Evolutionary conservation across 257 asterid species (phyloP), one percentile per base, ranked within the genome.

Genomic region (Solanum medicagineum): DNA sequence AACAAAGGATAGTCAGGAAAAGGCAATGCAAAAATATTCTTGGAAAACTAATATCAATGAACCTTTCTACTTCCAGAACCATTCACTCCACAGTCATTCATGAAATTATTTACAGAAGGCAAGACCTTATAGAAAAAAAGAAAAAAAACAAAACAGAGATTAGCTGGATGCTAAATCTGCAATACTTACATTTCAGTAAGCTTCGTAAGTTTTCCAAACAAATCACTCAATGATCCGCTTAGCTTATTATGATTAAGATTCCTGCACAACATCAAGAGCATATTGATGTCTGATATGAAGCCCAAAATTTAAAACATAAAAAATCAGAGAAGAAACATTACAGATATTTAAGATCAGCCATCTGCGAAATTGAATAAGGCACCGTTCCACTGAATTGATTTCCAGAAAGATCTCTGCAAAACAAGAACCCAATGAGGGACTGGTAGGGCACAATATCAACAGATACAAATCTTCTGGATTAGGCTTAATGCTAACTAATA

Each of bases 341-440:
- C 93, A 92, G 40, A 53, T 77, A 86, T 85, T 87, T 81, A 42
- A 92, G 88, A 45, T 84, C 56, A 55, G 87, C 56, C 94, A 92
- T 92, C 87, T 88, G 89, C 49, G 94, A 88, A 81, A 92, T 92
- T 85, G 93, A 92, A 84, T 89, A 92, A 79, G 94, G 93, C 81
- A 92, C 88, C 10, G 85, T 81, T 42, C 93, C 93, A 32, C 81
- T 80, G 70, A 92, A 88, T 63, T 57, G 83, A 84, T 90, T 90
- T 66, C 87, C 87, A 5, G 94, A 90, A 42, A 92, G 89, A 83
- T 90, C 88, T 70, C 93, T 92, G 86, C 85, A 86, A 9, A 75
- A 73, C 66, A 87, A 84, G 73, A 66, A 55, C 66, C 60, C 13
- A 83, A 66, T 49, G 57, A 83, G 22, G 45, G 62, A 56, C 81